A percentile compares a stretch with the other conserved stretches of the same genome.
phyloP scores from a whole-genome alignment of 2,329 filamentous ascomycete genomes.

The Myriangium duriaei region DNA sequence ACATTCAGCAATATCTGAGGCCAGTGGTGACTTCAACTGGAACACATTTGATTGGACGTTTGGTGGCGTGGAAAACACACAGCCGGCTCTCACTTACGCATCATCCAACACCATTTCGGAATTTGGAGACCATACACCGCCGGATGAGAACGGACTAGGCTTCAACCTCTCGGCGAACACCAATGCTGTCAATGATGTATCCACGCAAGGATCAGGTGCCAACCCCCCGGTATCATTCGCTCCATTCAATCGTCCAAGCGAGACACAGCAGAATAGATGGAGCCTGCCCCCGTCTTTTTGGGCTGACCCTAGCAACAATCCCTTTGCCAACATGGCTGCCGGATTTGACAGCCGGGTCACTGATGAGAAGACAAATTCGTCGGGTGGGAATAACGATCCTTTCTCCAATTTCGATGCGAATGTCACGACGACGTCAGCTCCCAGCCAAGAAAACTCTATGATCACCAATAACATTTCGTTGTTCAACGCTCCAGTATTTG shows the following conservation, averaged over 20 bases:
- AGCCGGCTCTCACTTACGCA: conserved; percentile 26
- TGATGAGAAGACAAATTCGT: no score
- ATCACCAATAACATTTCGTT: background rate
- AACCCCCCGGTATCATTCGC: no score
- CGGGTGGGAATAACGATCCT: no score
- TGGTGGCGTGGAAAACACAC: conserved; percentile 12
- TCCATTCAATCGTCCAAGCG: background rate
- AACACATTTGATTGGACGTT: conserved; percentile 10
- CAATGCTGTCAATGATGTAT: conserved; percentile 13
- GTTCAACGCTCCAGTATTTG: background rate
- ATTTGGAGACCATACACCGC: conserved; percentile 23
- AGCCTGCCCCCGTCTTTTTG: conserved; percentile 12
- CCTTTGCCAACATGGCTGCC: no score
- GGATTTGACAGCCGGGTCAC: no score
- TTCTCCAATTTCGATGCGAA: no score
- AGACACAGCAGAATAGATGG: conserved; percentile 11
- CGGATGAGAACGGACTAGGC: conserved; percentile 23
- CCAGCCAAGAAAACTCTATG: no score
- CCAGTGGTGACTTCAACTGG: conserved; percentile 11
- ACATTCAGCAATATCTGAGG: conserved; percentile 2
- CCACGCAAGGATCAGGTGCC: no score
- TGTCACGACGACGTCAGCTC: no score
- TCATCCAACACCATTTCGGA: conserved; percentile 28
- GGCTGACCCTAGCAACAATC: conserved; percentile 9
- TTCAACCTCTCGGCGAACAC: conserved; percentile 20